phyloP scores from a whole-genome alignment of 148 eudicot species.

The Talinum fruticosum region DNA sequence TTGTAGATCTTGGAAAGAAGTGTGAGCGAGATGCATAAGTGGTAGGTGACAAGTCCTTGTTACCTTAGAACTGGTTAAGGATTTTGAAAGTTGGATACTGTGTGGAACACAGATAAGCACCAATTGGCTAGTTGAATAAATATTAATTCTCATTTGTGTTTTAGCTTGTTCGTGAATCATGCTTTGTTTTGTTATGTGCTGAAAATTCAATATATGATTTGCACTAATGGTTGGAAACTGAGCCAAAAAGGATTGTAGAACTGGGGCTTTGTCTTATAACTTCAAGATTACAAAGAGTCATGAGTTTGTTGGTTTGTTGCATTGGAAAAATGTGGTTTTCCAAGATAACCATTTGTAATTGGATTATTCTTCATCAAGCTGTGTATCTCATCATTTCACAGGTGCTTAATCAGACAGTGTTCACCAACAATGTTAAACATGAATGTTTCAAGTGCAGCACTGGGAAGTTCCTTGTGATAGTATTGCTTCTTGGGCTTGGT shows the following conservation, averaged over 20 bases:
- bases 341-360: background rate
- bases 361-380: constrained; percentile 11
- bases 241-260: background rate
- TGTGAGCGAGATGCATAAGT: background rate
- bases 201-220: background rate
- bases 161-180: background rate
- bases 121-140: background rate
- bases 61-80: background rate
- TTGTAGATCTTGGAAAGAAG: background rate
- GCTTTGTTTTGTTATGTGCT: background rate
- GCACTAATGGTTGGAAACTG: background rate
- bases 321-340: constrained; percentile 4
- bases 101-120: background rate
- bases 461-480: constrained; percentile 64
- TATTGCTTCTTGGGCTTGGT: constrained; percentile 66
- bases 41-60: background rate
- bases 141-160: background rate
- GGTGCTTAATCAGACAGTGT: constrained; percentile 53
- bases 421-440: constrained; percentile 53
- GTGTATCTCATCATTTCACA: constrained; percentile 28
- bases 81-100: background rate
- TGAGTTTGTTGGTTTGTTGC: background rate
- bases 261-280: background rate
- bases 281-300: background rate
- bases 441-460: constrained; percentile 68